Evolutionary conservation across 1,139 yeast genomes (phyloP).

Genomic region (Suhomyces taliae): DNA sequence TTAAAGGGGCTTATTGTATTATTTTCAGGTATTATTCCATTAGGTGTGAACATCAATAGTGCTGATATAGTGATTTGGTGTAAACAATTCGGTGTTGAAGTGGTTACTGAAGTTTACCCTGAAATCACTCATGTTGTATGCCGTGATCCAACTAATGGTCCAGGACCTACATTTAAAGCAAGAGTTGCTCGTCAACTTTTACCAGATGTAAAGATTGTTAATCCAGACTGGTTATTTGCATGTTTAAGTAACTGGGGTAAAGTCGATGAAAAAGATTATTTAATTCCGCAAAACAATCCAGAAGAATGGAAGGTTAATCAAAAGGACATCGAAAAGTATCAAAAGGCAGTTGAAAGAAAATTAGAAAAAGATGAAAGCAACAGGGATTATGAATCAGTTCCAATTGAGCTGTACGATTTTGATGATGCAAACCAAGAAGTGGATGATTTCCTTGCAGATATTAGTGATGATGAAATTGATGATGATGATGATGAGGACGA

Average conservation of each 20-base stretch:
- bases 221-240: constrained; percentile 89
- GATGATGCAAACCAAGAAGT: constrained; percentile 60
- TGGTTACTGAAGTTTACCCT: constrained; percentile 69
- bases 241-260: constrained; percentile 79
- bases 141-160: constrained; percentile 45
- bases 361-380: constrained; percentile 14
- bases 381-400: constrained; percentile 30
- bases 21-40: constrained; percentile 84
- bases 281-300: constrained; percentile 47
- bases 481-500: constrained; percentile 36
- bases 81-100: constrained; percentile 85
- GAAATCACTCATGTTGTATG: constrained; percentile 90
- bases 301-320: constrained; percentile 44
- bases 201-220: constrained; percentile 76
- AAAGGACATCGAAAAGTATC: constrained; percentile 45
- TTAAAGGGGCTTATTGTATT: constrained; percentile 70
- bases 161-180: constrained; percentile 66
- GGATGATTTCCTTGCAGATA: constrained; percentile 58
- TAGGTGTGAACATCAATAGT: constrained; percentile 65
- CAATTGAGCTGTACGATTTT: constrained; percentile 47
- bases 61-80: constrained; percentile 94
- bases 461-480: constrained; percentile 50
- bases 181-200: constrained; percentile 64
- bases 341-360: constrained; percentile 30
- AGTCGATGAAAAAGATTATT: constrained; percentile 62